Evolutionary conservation across 1,284 basidiomycete species (phyloP).

Genomic region (Ceratobasidium sp.): DNA sequence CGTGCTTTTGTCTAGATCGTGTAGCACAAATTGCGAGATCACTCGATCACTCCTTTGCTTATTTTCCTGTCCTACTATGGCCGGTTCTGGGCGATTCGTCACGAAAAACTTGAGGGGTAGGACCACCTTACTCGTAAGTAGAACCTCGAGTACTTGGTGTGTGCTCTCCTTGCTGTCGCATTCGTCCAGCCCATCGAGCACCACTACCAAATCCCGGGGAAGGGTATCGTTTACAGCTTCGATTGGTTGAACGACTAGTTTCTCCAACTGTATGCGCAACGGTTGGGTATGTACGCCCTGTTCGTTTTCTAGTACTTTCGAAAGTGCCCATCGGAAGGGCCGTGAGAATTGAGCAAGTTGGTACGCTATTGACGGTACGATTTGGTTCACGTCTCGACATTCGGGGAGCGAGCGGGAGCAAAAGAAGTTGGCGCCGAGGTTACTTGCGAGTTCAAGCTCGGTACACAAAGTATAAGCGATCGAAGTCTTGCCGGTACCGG

Average conservation of each 20-base stretch:
- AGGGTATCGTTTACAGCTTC: background rate
- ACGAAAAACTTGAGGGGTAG: background rate
- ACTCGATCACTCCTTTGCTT: background rate
- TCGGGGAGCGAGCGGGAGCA: background rate
- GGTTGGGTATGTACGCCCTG: background rate
- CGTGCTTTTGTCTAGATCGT: background rate
- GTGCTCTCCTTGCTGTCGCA: background rate
- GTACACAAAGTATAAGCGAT: background rate
- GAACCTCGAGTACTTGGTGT: background rate
- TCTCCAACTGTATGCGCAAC: background rate
- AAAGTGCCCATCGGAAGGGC: background rate
- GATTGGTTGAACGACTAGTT: background rate
- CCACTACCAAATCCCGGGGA: background rate
- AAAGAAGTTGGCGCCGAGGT: background rate
- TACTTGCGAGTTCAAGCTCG: background rate
- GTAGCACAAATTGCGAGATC: background rate
- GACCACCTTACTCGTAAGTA: background rate
- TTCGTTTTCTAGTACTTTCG: background rate
- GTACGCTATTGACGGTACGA: background rate
- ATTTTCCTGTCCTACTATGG: background rate
- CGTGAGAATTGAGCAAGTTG: background rate
- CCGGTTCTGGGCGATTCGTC: background rate
- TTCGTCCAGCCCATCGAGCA: constrained; percentile 3
- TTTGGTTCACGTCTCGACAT: background rate
- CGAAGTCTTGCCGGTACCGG: background rate